Evolutionary conservation across 2,329 filamentous ascomycete species (phyloP).

Genomic region (Trichophyton simii): DNA sequence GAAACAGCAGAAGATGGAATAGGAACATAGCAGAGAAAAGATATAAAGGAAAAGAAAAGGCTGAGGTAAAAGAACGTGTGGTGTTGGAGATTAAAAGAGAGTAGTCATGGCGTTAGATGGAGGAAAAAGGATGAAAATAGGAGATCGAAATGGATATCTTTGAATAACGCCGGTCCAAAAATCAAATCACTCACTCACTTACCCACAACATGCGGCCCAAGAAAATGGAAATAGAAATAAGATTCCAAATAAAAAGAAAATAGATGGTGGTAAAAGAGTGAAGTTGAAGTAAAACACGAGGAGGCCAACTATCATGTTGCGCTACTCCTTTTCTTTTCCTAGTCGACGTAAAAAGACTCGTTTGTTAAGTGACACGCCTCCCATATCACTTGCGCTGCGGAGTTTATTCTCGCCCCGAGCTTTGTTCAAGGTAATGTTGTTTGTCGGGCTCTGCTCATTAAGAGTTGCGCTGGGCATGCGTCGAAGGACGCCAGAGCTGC

Average conservation of each 20-base stretch:
- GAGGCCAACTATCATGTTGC: too few species aligned
- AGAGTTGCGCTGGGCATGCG: not conserved
- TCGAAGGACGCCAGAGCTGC: slow-evolving; percentile 7
- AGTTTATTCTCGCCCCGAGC: slow-evolving; percentile 5
- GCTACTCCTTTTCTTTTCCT: slow-evolving; percentile 11
- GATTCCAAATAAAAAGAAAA: slow-evolving; percentile 1
- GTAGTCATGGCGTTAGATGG: not conserved
- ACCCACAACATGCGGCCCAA: not conserved
- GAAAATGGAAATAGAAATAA: not conserved
- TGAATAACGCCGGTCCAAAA: slow-evolving; percentile 1
- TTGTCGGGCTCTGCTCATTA: slow-evolving; percentile 4
- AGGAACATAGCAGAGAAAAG: not conserved
- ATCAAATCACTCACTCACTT: not conserved
- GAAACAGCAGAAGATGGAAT: too few species aligned
- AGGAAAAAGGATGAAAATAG: not conserved
- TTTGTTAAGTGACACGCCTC: slow-evolving; percentile 22
- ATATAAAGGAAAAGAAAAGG: not conserved
- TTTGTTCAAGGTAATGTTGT: not conserved
- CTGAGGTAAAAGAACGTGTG: not conserved
- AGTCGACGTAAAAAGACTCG: slow-evolving; percentile 29
- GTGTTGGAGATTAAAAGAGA: not conserved
- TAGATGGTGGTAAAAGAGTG: not conserved
- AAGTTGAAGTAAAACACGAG: not conserved
- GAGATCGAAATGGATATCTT: not conserved
- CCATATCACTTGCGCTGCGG: slow-evolving; percentile 31